These are phyloP conservation scores for Cercospora canescens DNA, from an alignment of 2,329 filamentous ascomycete genomes.

Conservation along the genomic window DNA sequence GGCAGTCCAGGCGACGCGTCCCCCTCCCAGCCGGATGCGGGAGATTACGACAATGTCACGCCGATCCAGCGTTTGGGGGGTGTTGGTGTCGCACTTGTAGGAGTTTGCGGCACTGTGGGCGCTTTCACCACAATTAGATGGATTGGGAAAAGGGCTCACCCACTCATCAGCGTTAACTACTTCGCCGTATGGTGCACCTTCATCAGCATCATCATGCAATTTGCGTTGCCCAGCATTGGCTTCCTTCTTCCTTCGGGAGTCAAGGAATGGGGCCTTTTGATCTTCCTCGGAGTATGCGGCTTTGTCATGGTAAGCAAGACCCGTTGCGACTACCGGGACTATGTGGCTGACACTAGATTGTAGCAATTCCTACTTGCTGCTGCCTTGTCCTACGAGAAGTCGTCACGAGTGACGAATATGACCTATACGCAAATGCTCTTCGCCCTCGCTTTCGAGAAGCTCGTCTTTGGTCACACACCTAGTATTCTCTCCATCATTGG, in stretches of 20 bases:
- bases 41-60: constrained; percentile 50
- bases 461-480: constrained; percentile 63
- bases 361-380: constrained; percentile 79
- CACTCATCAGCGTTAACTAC: constrained; percentile 83
- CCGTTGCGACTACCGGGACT: neutral
- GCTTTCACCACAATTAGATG: constrained; percentile 76
- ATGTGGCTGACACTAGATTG: neutral
- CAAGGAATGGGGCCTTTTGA: constrained; percentile 66
- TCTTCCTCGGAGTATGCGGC: constrained; percentile 70
- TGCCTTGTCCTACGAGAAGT: constrained; percentile 71
- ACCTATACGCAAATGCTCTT: constrained; percentile 71
- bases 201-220: constrained; percentile 63
- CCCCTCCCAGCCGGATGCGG: constrained; percentile 28
- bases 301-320: constrained; percentile 64
- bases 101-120: constrained; percentile 72
- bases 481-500: constrained; percentile 60
- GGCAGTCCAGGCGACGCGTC: constrained; percentile 37
- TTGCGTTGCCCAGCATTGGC: constrained; percentile 55
- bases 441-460: constrained; percentile 63
- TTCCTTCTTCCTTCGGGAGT: constrained; percentile 57
- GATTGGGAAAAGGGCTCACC: constrained; percentile 77
- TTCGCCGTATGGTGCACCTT: constrained; percentile 71
- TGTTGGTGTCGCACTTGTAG: constrained; percentile 70
- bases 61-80: constrained; percentile 68
- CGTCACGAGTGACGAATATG: constrained; percentile 63